Evolutionary conservation across 2,329 filamentous ascomycete species (phyloP), one percentile per base, ranked within the genome.

Genomic region (Colletotrichum acutatum): DNA sequence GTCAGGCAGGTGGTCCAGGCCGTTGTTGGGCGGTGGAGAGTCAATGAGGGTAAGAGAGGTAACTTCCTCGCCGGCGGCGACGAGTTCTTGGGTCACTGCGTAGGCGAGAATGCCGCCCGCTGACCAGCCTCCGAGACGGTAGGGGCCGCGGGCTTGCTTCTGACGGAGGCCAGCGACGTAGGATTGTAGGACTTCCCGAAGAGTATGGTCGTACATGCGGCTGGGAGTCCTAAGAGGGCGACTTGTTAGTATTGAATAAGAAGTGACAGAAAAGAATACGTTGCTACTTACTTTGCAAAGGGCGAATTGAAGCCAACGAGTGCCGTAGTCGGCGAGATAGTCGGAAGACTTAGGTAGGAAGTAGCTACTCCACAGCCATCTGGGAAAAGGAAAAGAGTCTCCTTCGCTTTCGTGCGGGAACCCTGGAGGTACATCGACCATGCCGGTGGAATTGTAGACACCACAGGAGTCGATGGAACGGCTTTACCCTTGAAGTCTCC

Each of bases 101-200:
- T 89, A 94, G 46, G 92, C 92, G 70, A 91, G 90, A 57, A 94
- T 91, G 24, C 93, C 93, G 19, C 93, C 93, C 0, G 92, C 92
- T 6, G 90, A 93, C 93, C 93, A 95, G n/a, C 93, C 93, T 19
- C 90, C 89, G 0, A 95, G 82, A 59, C 87, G 86, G 80, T 94
- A 94, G 0, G 92, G 91, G 0, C 93, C 93, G 11, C 84, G 78
- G 2, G 92, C 90, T 80, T 94, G 92, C n/a, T 53, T 52, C 5
- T n/a, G 32, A 9, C 66, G 66, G 3, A 69, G 49, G 16, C 60
- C 66, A 2, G 34, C 60, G 0, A 69, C 14, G 52, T 69, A 69
- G 2, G 60, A 70, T 1, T 60, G 12, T 5, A 69, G 7, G 3
- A 66, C 60, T 5, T 69, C 22, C 7, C 12, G 28, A 16, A 69